Percentiles rank a stretch among this genome's conserved stretches.
Conservation (phyloP, 1,284 basidiomycete species). For the Cryptococcus sp. region DNA sequence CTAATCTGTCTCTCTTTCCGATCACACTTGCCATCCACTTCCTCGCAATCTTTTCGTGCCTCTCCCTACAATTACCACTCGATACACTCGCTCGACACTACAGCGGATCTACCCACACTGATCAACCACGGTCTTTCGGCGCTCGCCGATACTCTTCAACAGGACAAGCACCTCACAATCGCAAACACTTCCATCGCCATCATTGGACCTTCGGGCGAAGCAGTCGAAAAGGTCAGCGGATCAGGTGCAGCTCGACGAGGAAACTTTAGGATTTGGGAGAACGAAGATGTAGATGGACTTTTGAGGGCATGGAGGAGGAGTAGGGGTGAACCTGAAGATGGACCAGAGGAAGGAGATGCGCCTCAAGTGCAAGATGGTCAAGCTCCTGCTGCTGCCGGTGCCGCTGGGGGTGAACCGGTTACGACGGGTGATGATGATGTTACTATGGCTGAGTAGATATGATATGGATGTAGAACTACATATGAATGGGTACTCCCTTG, state of each 20-base stretch:
- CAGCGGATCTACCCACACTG: constrained; percentile 76
- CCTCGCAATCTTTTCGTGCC: not conserved
- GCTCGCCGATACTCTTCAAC: constrained; percentile 89
- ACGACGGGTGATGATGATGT: constrained; percentile 18
- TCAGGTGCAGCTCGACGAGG: constrained; percentile 38
- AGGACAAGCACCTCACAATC: constrained; percentile 89
- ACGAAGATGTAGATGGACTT: constrained; percentile 63
- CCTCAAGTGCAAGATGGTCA: not conserved
- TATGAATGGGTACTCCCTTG: too few species aligned
- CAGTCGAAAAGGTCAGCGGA: constrained; percentile 21
- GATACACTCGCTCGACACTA: not conserved
- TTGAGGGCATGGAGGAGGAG: constrained; percentile 54
- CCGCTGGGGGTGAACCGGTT: constrained; percentile 7
- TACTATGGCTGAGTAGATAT: constrained; percentile 16
- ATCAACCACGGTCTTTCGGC: constrained; percentile 89
- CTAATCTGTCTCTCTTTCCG: not conserved
- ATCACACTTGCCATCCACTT: not conserved
- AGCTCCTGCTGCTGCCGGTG: constrained; percentile 13
- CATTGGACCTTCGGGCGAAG: constrained; percentile 57
- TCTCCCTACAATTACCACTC: too few species aligned
- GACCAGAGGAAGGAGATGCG: constrained; percentile 24
- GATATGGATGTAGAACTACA: not conserved
- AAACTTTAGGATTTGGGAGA: constrained; percentile 46
- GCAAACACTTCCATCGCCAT: constrained; percentile 92
- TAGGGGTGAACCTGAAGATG: constrained; percentile 45